Evolutionary conservation across 306 rosid genomes (phyloP).

Genomic region (Sicyos baderoa): DNA sequence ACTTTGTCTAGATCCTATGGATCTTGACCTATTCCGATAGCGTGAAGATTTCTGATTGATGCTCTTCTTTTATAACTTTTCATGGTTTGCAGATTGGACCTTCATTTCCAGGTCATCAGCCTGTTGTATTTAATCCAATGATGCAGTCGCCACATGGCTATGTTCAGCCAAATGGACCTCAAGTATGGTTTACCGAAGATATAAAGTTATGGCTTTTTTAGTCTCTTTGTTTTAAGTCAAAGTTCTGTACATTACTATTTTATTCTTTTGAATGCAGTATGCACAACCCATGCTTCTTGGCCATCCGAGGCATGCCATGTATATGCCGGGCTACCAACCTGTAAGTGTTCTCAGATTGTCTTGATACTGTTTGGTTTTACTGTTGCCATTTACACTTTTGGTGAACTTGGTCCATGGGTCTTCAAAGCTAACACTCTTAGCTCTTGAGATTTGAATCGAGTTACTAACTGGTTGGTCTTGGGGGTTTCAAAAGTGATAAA

Average conservation of each 20-base stretch:
- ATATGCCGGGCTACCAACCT: slow-evolving; percentile 69
- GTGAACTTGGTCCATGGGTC: not conserved
- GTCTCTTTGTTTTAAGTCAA: not conserved
- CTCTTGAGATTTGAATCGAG: not conserved
- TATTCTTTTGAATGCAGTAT: slow-evolving; percentile 52
- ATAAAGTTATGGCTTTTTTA: slow-evolving; percentile 12
- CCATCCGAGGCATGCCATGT: slow-evolving; percentile 72
- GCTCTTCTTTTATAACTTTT: slow-evolving; percentile 16
- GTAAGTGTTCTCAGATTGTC: slow-evolving; percentile 44
- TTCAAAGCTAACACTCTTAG: not conserved
- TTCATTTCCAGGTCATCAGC: slow-evolving; percentile 61
- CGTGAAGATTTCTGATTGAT: not conserved
- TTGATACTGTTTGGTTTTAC: not conserved
- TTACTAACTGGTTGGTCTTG: not conserved
- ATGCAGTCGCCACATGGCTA: slow-evolving; percentile 61
- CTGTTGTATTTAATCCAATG: slow-evolving; percentile 66
- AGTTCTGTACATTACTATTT: slow-evolving; percentile 18
- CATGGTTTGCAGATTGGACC: slow-evolving; percentile 59
- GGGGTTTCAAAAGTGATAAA: not conserved
- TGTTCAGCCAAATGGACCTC: slow-evolving; percentile 86
- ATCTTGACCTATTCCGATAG: not conserved
- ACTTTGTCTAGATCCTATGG: not conserved
- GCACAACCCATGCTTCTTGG: slow-evolving; percentile 66
- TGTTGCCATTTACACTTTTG: not conserved
- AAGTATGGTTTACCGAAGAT: slow-evolving; percentile 39